Percentiles rank a stretch among this genome's conserved stretches.
Evolutionary conservation across 139 green algal species (phyloP).

Genomic region (Chlorella sorokiniana): DNA sequence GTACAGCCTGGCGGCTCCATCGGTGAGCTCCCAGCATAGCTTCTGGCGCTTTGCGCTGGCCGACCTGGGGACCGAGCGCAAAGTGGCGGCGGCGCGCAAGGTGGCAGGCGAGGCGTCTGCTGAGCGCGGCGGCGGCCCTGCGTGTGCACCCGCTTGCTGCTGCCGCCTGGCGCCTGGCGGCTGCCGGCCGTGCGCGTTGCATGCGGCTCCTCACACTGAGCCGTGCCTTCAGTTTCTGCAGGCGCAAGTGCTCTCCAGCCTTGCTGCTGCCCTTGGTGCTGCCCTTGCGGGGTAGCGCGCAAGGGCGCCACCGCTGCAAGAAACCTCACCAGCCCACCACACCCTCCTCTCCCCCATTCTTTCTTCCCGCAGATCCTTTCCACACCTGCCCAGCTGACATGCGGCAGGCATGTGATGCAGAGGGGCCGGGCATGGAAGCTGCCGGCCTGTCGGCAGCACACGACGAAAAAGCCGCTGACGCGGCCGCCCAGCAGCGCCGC

Average conservation of each 20-base stretch:
- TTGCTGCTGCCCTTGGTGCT: too few species aligned
- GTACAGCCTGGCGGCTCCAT: neutral
- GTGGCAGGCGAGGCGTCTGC: neutral
- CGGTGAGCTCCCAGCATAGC: neutral
- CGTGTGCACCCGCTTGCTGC: too few species aligned
- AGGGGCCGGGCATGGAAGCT: neutral
- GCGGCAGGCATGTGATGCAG: neutral
- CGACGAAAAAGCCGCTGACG: neutral
- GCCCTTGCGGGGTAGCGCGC: neutral
- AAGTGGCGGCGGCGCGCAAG: neutral
- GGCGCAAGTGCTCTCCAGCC: too few species aligned
- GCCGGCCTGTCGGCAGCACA: neutral
- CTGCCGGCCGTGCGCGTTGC: too few species aligned
- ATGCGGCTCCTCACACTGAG: too few species aligned
- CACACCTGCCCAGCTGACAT: slow-evolving; percentile 15
- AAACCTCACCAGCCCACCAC: too few species aligned
- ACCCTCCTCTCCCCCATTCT: too few species aligned
- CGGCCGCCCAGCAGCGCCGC: neutral
- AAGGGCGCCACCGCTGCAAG: too few species aligned
- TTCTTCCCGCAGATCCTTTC: slow-evolving; percentile 4
- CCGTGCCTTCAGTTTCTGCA: too few species aligned
- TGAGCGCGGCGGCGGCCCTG: neutral
- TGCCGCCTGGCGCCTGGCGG: too few species aligned
- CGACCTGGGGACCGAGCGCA: neutral
- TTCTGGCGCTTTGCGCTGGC: neutral